Percentiles rank a stretch among this genome's conserved stretches.
These are phyloP conservation scores for Prunella vulgaris DNA, from an alignment of 257 asterid species.

Conservation along the genomic window DNA sequence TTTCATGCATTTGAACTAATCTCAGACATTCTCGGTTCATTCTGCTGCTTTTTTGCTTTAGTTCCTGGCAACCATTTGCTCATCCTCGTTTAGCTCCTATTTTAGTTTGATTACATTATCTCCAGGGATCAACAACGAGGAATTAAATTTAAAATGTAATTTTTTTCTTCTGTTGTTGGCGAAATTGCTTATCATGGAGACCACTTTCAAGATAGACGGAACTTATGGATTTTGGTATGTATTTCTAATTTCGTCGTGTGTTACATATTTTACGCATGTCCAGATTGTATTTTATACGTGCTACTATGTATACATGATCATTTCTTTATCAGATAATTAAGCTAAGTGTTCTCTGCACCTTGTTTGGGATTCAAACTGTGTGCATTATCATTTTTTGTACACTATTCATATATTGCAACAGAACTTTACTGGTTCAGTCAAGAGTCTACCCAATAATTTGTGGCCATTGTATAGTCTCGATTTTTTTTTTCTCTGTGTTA, in stretches of 20 bases:
- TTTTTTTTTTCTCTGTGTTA: not conserved
- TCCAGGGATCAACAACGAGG: not conserved
- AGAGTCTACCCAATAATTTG: not conserved
- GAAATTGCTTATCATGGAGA: not conserved
- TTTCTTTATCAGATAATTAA: not conserved
- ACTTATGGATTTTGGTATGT: not conserved
- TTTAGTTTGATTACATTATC: not conserved
- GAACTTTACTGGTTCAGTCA: not conserved
- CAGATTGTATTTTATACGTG: not conserved
- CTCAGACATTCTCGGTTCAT: not conserved
- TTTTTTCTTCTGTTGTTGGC: not conserved
- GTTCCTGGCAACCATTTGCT: not conserved
- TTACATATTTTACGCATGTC: not conserved
- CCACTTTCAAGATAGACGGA: not conserved
- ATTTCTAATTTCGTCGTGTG: not conserved
- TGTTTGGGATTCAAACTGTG: not conserved
- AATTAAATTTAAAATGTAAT: not conserved
- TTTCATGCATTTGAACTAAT: not conserved
- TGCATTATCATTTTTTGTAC: not conserved
- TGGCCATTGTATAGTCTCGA: not conserved
- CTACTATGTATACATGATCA: not conserved
- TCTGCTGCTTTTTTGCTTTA: not conserved
- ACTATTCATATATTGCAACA: not conserved
- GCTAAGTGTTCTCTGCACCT: not conserved
- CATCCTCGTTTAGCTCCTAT: not conserved